Base-by-base conservation (phyloP, 768 basidiomycete genomes). In the Botryobasidium botryosum region DNA sequence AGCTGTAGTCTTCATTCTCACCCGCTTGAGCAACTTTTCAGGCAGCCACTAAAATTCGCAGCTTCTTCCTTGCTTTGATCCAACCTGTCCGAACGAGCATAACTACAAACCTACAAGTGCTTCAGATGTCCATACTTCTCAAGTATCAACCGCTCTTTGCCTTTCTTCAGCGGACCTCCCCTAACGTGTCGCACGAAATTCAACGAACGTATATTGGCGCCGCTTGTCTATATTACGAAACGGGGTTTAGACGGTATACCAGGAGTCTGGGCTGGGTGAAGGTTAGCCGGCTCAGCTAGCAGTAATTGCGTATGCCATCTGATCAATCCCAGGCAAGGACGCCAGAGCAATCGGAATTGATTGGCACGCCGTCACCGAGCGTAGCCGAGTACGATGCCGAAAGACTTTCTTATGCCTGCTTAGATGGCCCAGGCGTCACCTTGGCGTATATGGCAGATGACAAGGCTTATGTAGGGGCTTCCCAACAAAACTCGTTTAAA, bases 151-250 rank as follows among this genome's bases (percentile, higher is more conserved):
- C 81, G 6, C 67, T 97, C 46, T 96, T 77, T 54, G 70, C 71
- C 1, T 99, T 97, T 57, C 67, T 99, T 29, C 76, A 79, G 50
- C 76, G 85, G 2, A 82, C 88, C 50, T 82, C 82, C 4, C 69
- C 78, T 6, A 68, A 68, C 27, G 81, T 90, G 25, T 90, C 94
- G 3, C 70, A 70, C 37, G 91, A 97, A 59, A 64, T 99, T 20
- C 87, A 88, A 57, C 68, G 86, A 42, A 78, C 84, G 2, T 99
- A 99, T 59, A 64, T 81, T 24, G 72, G 72, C 27, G 74, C 82
- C 23, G 80, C 84, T 12, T 75, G 90, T 32, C 71, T 84, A 18
- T 99, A 94, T 59, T 96, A 88, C 48, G 94, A 99, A 62, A 97
- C 94, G 18, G 86, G 81, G 1, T 91, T 96, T 58, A 67, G 94